phyloP scores from a whole-genome alignment of 192 early-diverging fungal species.

The Backusella australiensis region DNA sequence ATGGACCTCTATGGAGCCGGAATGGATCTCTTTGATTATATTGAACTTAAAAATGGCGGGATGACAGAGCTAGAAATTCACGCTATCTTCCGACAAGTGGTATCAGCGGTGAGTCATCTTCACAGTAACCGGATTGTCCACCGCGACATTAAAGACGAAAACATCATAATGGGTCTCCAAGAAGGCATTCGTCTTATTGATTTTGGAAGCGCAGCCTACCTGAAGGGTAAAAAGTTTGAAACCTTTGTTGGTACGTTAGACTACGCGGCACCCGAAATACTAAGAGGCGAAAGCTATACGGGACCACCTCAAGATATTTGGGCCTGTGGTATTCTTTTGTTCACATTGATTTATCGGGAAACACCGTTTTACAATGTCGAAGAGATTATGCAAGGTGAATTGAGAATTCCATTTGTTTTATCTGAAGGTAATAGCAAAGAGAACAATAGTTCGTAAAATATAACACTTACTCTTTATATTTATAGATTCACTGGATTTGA shows the following conservation, averaged over 20 bases:
- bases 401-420: slow-evolving; percentile 26
- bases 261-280: slow-evolving; percentile 74
- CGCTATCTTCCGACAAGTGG: slow-evolving; percentile 58
- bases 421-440: slow-evolving; percentile 12
- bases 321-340: slow-evolving; percentile 76
- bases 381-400: slow-evolving; percentile 56
- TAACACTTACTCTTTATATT: neutral
- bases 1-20: slow-evolving; percentile 57
- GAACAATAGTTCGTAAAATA: neutral
- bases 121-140: slow-evolving; percentile 69
- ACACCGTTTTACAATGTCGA: slow-evolving; percentile 70
- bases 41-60: slow-evolving; percentile 49
- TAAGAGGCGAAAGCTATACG: slow-evolving; percentile 62
- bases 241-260: slow-evolving; percentile 73
- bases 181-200: slow-evolving; percentile 72
- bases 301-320: slow-evolving; percentile 85
- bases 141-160: slow-evolving; percentile 89
- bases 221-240: slow-evolving; percentile 58
- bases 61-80: slow-evolving; percentile 57
- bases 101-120: slow-evolving; percentile 54
- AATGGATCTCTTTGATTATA: slow-evolving; percentile 70
- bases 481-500: slow-evolving; percentile 54
- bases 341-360: slow-evolving; percentile 69
- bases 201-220: slow-evolving; percentile 72
- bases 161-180: slow-evolving; percentile 65